Conservation (phyloP, 2,329 filamentous ascomycete species). For the Plectosphaerella sp. region DNA sequence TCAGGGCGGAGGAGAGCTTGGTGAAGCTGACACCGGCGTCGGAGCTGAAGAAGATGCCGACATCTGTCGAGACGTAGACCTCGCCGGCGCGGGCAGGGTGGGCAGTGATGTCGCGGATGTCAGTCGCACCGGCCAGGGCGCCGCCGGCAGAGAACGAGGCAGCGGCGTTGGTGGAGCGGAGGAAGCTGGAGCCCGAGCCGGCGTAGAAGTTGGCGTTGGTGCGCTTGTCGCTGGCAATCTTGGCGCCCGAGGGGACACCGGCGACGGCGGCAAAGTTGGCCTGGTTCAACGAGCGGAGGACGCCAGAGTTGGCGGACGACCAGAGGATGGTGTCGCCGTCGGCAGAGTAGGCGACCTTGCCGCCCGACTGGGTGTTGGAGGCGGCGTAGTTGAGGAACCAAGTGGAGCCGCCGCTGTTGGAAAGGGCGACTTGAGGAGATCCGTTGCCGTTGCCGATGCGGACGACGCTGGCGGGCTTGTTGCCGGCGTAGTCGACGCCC, state of each 20-base stretch:
- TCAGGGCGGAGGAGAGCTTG: slow-evolving; percentile 27
- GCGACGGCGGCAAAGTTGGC: slow-evolving; percentile 38
- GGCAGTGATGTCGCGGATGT: slow-evolving; percentile 50
- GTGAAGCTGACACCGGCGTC: slow-evolving; percentile 46
- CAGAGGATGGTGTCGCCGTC: slow-evolving; percentile 44
- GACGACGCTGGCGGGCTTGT: slow-evolving; percentile 39
- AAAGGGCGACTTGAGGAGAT: slow-evolving; percentile 40
- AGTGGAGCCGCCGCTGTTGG: slow-evolving; percentile 42
- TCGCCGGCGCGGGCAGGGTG: slow-evolving; percentile 56
- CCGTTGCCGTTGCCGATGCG: slow-evolving; percentile 43
- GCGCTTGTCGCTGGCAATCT: slow-evolving; percentile 51
- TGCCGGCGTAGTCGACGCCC: slow-evolving; percentile 45
- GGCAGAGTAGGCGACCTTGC: slow-evolving; percentile 45
- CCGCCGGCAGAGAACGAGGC: slow-evolving; percentile 36
- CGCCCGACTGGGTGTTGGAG: slow-evolving; percentile 35
- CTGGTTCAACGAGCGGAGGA: slow-evolving; percentile 36
- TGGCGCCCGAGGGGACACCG: slow-evolving; percentile 36
- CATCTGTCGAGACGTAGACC: slow-evolving; percentile 53
- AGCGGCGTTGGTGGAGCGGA: slow-evolving; percentile 45
- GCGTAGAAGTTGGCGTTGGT: slow-evolving; percentile 49
- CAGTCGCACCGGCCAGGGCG: slow-evolving; percentile 30
- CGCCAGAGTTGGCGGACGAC: slow-evolving; percentile 35
- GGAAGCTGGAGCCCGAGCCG: slow-evolving; percentile 40
- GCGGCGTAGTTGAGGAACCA: slow-evolving; percentile 45
- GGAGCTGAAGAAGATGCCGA: slow-evolving; percentile 48